Evolutionary conservation across 1,284 basidiomycete species (phyloP), one percentile per base, ranked within the genome.

Genomic region (Agaricales sp.): DNA sequence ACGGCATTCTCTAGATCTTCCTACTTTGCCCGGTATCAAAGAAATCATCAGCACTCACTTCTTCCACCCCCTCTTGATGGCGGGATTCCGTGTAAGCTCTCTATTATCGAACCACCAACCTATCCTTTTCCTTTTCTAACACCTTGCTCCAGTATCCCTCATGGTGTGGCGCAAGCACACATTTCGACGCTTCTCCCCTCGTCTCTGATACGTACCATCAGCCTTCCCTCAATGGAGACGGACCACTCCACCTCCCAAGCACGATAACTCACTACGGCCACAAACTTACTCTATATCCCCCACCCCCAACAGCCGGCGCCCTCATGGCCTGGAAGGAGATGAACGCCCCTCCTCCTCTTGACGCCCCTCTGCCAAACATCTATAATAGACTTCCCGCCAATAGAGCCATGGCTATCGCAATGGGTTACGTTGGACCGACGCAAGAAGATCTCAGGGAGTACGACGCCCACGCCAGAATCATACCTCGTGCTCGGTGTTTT

Each of bases 221-320:
- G 18, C 35, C 51, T 6, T 56, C 57, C 45, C 6, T 62, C 58
- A 41, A 65, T 64, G 26, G 59, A 64, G 39, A 41, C 4, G 19
- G 18, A 3, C 63, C 59, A 16, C 50, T 62, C 6, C 62, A 67
- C 13, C 55, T 60, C 8, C 51, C 53, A 19, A 53, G 62, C 13
- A 62, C 61, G 23, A 63, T 75, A 44, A 53, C 54, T 4, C 70
- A 77, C 54, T 73, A 68, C 53, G 63, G 62, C 1, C 70, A 63
- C 49, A 56, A 55, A 12, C 61, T 76, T 35, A 58, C 54, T 14
- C 52, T 76, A 19, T 61, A 64, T 14, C 61, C 65, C 35, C 74
- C 74, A 12, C 57, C 68, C 8, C 53, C 70, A 22, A 63, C 65
- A 6, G 51, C 62, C 43, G 66, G 66, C 22, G 72, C 70, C 14